These are phyloP conservation scores for Russula sp. DNA, from an alignment of 768 basidiomycete genomes.

Conservation along the genomic window DNA sequence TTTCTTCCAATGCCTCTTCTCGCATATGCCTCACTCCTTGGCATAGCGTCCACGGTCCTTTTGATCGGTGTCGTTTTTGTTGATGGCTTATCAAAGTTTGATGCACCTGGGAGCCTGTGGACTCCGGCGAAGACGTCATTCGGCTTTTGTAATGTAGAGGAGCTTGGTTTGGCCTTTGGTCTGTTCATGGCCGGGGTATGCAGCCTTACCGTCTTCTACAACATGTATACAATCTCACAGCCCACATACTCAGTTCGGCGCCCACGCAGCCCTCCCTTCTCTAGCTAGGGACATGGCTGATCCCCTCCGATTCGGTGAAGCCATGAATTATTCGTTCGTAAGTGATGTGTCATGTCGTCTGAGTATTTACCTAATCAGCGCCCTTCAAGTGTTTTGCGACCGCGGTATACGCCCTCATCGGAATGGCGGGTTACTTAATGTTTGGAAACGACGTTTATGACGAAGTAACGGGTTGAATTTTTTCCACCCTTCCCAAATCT, in stretches of 20 bases:
- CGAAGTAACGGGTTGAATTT: conserved; percentile 45
- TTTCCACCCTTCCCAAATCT: conserved; percentile 1
- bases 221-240: background rate
- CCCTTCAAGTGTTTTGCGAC: conserved; percentile 17
- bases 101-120: conserved; percentile 77
- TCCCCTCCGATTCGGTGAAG: conserved; percentile 68
- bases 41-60: conserved; percentile 69
- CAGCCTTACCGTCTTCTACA: conserved; percentile 3
- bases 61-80: conserved; percentile 71
- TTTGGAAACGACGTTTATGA: conserved; percentile 74
- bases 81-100: conserved; percentile 69
- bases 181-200: conserved; percentile 87
- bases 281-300: conserved; percentile 85
- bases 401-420: conserved; percentile 43
- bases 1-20: conserved; percentile 82
- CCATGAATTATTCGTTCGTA: conserved; percentile 85
- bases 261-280: conserved; percentile 88
- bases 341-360: conserved; percentile 24
- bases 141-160: conserved; percentile 41
- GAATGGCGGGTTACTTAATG: conserved; percentile 85
- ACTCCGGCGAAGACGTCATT: conserved; percentile 62
- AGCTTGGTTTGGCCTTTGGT: conserved; percentile 77
- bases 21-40: conserved; percentile 82
- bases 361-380: background rate
- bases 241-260: conserved; percentile 55